Conservation (phyloP, 352 stramenopile species). For the Globisporangium echinulatum region DNA sequence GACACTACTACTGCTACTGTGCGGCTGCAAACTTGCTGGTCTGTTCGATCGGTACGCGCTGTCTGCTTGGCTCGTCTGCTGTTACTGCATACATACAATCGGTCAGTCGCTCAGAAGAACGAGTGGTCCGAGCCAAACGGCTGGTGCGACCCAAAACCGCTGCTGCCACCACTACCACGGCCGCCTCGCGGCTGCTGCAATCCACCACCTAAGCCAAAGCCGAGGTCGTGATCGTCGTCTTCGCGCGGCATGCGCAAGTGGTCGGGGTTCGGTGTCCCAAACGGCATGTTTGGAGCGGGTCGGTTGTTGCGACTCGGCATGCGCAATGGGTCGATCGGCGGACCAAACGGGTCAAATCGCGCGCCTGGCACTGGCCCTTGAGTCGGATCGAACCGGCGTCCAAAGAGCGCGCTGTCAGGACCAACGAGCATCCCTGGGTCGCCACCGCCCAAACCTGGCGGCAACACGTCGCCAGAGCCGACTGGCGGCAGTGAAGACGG, state of each 20-base stretch:
- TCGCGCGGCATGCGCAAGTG: slow-evolving; percentile 76
- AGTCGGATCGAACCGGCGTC: slow-evolving; percentile 43
- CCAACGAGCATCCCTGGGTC: slow-evolving; percentile 71
- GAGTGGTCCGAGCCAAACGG: slow-evolving; percentile 63
- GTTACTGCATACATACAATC: not conserved
- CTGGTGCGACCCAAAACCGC: slow-evolving; percentile 21
- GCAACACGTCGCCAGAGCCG: slow-evolving; percentile 60
- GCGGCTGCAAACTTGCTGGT: too few species aligned
- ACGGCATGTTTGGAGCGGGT: slow-evolving; percentile 52
- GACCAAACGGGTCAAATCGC: slow-evolving; percentile 82
- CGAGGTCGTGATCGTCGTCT: slow-evolving; percentile 35
- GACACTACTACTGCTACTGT: too few species aligned
- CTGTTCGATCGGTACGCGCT: too few species aligned
- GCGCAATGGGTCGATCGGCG: slow-evolving; percentile 43
- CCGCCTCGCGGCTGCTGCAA: slow-evolving; percentile 17
- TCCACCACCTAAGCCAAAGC: slow-evolving; percentile 32
- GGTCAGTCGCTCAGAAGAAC: slow-evolving; percentile 32
- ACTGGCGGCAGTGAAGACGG: slow-evolving; percentile 17
- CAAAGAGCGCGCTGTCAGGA: slow-evolving; percentile 70
- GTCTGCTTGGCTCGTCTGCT: not conserved
- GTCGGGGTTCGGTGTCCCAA: slow-evolving; percentile 71
- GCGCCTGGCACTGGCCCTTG: slow-evolving; percentile 58
- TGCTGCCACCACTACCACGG: slow-evolving; percentile 17
- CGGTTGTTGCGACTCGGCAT: slow-evolving; percentile 26
- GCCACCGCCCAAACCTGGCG: slow-evolving; percentile 45